Conservation (phyloP, 495 filamentous ascomycete genomes). For the Aspergillus sclerotioniger region DNA sequence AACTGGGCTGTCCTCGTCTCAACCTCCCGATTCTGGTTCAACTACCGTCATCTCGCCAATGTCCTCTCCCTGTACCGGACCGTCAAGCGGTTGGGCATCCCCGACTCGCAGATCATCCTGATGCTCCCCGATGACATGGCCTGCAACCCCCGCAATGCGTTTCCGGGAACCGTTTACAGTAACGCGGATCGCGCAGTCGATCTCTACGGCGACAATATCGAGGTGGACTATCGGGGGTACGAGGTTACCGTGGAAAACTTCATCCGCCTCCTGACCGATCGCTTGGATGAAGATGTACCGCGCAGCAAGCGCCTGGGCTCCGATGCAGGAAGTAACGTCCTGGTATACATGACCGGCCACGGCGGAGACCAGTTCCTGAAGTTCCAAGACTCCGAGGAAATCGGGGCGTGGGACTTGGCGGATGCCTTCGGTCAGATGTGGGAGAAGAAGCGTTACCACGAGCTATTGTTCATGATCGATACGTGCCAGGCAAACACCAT, state of each 20-base stretch:
- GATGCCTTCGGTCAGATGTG: constrained; percentile 99
- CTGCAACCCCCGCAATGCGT: constrained; percentile 97
- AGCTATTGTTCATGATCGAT: constrained; percentile 99
- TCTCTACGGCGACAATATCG: constrained; percentile 97
- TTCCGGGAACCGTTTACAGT: constrained; percentile 97
- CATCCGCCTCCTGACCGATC: constrained; percentile 90
- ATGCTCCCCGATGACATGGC: constrained; percentile 99
- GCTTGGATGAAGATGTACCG: constrained; percentile 89
- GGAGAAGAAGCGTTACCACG: constrained; percentile 96
- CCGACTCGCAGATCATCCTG: constrained; percentile 97
- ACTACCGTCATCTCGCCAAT: constrained; percentile 97
- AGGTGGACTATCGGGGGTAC: constrained; percentile 97
- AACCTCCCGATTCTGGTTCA: constrained; percentile 99
- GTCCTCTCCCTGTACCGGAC: constrained; percentile 97
- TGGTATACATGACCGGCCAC: constrained; percentile 99
- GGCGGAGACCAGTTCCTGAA: constrained; percentile 98
- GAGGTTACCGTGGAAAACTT: constrained; percentile 99
- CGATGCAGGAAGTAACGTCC: constrained; percentile 90
- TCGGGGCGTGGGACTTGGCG: constrained; percentile 91
- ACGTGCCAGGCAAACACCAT: constrained; percentile 99
- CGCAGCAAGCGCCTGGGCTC: constrained; percentile 88
- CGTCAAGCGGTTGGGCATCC: constrained; percentile 96
- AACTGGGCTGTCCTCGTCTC: constrained; percentile 98
- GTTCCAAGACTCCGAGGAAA: constrained; percentile 97
- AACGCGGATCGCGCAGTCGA: constrained; percentile 95